Evolutionary conservation across 208 protist species (phyloP), one percentile per base, ranked within the genome.

Genomic region (Trypanosomatidae sp.): DNA sequence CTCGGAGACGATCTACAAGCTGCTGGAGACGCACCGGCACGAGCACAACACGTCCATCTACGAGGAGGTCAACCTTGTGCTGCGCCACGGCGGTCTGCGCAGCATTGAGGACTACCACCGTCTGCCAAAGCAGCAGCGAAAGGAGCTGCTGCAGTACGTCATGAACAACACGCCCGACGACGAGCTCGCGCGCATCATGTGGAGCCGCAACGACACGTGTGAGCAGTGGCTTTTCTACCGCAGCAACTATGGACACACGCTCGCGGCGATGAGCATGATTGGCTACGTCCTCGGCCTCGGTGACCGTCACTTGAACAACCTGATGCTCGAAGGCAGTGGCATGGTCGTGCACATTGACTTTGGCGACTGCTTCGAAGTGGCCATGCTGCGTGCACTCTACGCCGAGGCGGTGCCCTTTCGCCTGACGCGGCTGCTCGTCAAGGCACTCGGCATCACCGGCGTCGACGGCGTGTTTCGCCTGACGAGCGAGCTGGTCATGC

Each of bases 341-440:
- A 95, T 97, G 21, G 90, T 99, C 16, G 76, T 99, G 15, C 99
- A 99, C 78, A 99, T 99, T 68, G 99, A 99, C 78, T 99, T 99
- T 78, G 99, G 99, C 44, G 98, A 99, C 74, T 99, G 98, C 65
- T 99, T 99, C 58, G 98, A 99, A 66, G 96, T 98, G 3, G 98
- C 98, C 0, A 98, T 99, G 96, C 82, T 95, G 23, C 71, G 98
- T 20, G 88, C 98, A 1, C 92, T 98, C 33, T 99, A 96, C 68
- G 97, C 98, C 3, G 98, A 99, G 73, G 95, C 93, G 4, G 88
- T 99, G n/a, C 98, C 98, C 11, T 99, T 99, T 83, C 83, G 98
- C 18, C 76, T 99, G 5, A 99, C 98, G 18, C 81, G 98, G 25
- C 98, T 99, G 63, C 81, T 99, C 0, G 83, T 98, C 25, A 87